These are phyloP conservation scores for Irpex sp. DNA, from an alignment of 1,284 basidiomycete genomes.

Conservation along the genomic window DNA sequence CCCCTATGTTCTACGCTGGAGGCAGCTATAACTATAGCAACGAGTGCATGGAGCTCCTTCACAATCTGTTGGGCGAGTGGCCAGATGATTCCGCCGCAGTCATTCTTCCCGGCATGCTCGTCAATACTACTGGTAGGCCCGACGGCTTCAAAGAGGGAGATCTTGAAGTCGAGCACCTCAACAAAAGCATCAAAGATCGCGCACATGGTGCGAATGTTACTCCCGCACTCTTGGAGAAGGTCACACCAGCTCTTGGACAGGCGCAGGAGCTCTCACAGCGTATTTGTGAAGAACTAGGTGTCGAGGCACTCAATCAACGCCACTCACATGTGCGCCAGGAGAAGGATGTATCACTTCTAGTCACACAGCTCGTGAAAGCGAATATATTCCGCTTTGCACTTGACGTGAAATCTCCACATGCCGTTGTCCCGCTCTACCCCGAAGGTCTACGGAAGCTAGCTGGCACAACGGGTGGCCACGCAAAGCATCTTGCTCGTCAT, in stretches of 20 bases:
- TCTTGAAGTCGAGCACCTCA: conserved; percentile 1
- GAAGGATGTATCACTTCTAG: background rate
- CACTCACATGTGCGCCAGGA: background rate
- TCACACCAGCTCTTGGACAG: background rate
- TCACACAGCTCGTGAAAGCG: background rate
- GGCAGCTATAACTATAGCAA: conserved; percentile 1
- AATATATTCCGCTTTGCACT: background rate
- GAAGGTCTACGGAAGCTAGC: background rate
- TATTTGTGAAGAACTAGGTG: background rate
- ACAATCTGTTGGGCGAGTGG: background rate
- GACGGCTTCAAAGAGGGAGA: conserved; percentile 2
- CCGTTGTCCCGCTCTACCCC: background rate
- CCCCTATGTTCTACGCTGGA: background rate
- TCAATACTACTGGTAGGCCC: conserved; percentile 1
- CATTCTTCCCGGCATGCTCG: background rate
- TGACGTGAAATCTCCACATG: background rate
- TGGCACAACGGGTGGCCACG: background rate
- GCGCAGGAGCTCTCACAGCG: background rate
- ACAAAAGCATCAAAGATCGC: background rate
- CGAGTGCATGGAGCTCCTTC: background rate
- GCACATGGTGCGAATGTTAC: background rate
- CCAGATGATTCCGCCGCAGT: background rate
- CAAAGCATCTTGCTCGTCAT: background rate
- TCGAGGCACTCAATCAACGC: background rate
- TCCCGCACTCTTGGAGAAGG: background rate